These are phyloP conservation scores for Gymnopilus junonius DNA, from an alignment of 768 basidiomycete genomes.

Conservation along the genomic window DNA sequence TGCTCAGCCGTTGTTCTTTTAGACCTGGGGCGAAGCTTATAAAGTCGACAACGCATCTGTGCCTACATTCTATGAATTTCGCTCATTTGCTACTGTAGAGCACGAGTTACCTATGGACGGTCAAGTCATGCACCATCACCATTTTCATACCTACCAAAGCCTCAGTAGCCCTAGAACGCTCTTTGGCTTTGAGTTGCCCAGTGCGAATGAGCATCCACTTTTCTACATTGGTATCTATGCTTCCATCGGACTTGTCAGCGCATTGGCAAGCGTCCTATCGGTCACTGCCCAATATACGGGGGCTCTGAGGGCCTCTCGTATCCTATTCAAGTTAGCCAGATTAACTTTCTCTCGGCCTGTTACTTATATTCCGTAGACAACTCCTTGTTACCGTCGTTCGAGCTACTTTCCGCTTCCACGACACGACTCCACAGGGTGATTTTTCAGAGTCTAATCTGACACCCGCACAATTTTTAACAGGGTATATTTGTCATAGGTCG, in stretches of 20 bases:
- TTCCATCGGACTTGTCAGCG: conserved; percentile 51
- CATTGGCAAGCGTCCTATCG: conserved; percentile 47
- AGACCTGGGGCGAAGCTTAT: conserved; percentile 76
- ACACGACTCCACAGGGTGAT: conserved; percentile 78
- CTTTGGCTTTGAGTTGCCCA: conserved; percentile 44
- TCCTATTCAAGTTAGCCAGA: conserved; percentile 36
- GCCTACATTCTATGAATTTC: conserved; percentile 35
- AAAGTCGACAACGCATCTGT: conserved; percentile 14
- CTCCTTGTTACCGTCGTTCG: conserved; percentile 73
- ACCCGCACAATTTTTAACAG: not conserved
- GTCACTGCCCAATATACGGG: conserved; percentile 57
- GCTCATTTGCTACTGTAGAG: conserved; percentile 39
- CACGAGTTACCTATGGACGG: conserved; percentile 43
- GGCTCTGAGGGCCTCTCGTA: conserved; percentile 42
- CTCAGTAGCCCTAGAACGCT: conserved; percentile 26
- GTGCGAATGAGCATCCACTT: conserved; percentile 57
- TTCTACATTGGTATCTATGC: conserved; percentile 68
- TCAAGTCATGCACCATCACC: conserved; percentile 4
- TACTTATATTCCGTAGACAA: conserved; percentile 41
- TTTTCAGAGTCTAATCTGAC: not conserved
- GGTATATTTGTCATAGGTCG: conserved; percentile 50
- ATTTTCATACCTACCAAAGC: conserved; percentile 28
- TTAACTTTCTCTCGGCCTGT: not conserved
- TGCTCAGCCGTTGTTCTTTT: not conserved
- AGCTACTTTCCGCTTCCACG: conserved; percentile 86